phyloP scores from a whole-genome alignment of 352 stramenopile genomes.

The Nothophytophthora sp. region DNA sequence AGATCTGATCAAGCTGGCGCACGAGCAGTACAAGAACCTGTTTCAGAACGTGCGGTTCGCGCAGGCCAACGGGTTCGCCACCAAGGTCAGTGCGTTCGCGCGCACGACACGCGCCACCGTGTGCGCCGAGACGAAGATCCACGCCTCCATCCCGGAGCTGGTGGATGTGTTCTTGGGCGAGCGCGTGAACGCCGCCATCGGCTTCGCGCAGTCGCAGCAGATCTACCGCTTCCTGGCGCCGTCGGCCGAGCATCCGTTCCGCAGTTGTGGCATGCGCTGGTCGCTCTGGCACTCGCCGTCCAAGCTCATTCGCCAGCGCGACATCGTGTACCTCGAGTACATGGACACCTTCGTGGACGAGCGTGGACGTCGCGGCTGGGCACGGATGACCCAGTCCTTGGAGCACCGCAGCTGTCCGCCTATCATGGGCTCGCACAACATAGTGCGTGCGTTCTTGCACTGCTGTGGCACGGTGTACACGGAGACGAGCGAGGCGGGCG shows the following conservation, averaged over 20 bases:
- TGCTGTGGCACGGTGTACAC: constrained; percentile 67
- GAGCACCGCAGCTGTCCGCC: constrained; percentile 62
- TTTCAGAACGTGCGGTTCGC: constrained; percentile 47
- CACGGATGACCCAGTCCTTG: constrained; percentile 61
- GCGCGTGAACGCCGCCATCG: constrained; percentile 58
- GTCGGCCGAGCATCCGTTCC: constrained; percentile 44
- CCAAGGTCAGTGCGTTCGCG: constrained; percentile 49
- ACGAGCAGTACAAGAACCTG: constrained; percentile 34
- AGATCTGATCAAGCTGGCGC: constrained; percentile 33
- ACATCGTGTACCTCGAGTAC: constrained; percentile 70
- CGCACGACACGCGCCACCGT: constrained; percentile 58
- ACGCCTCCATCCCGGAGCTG: constrained; percentile 51
- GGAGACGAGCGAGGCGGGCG: constrained; percentile 45
- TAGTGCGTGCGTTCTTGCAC: constrained; percentile 57
- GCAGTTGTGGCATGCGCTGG: constrained; percentile 59
- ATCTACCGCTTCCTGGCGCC: constrained; percentile 58
- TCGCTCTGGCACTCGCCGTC: constrained; percentile 66
- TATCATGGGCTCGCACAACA: constrained; percentile 47
- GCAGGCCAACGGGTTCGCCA: constrained; percentile 39
- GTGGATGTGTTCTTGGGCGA: constrained; percentile 65
- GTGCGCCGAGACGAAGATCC: constrained; percentile 43
- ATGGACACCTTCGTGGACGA: constrained; percentile 68
- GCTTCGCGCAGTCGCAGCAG: constrained; percentile 61
- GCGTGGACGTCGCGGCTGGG: constrained; percentile 57
- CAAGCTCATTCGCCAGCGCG: constrained; percentile 56